Evolutionary conservation across 371 early-diverging fungal genomes (phyloP), one percentile per base, ranked within the genome.

Genomic region (Syncephalastrum monosporum): DNA sequence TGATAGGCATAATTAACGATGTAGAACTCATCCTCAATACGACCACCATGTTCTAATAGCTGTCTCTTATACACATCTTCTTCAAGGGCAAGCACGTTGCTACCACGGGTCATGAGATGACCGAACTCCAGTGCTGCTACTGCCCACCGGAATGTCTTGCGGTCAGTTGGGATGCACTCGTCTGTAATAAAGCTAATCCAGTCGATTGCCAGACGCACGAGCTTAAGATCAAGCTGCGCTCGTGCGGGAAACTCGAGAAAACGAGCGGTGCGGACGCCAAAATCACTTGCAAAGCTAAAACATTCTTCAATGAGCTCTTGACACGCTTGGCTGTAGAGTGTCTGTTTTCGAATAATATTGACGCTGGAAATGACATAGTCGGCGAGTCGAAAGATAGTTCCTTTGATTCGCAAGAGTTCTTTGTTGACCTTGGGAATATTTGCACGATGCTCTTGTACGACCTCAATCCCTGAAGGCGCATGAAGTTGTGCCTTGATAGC

Each of bases 81-180:
- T 23, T 55, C 43, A n/a, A 77, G 69, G 46, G 71, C 57, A 63
- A 77, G 56, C 47, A 77, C 63, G 50, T 73, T 55, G 62, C 60
- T 47, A 61, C 89, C 89, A 17, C 85, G 79, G 50, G 90, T 88
- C 73, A 89, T 83, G 15, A 80, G 67, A 83, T 91, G 89, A 0
- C 90, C 86, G 63, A 91, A 91, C 64, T 93, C 91, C 4, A 95
- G 79, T 1, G 94, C 93, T 49, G 85, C 74, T 29, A 95, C 88
- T 3, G 90, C 90, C 95, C 95, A 95, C 24, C 91, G 82, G 77
- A 92, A 91, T 0, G 94, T 95, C 61, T 86, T 88, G 24, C 87
- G 75, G 49, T 91, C 91, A 4, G 84, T 84, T 0, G 88, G 88
- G 50, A 82, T 81, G 60, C 91, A 92, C 55, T 91, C 90, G 47